phyloP scores from a whole-genome alignment of 2,329 filamentous ascomycete species.

The Diaporthe destruens region DNA sequence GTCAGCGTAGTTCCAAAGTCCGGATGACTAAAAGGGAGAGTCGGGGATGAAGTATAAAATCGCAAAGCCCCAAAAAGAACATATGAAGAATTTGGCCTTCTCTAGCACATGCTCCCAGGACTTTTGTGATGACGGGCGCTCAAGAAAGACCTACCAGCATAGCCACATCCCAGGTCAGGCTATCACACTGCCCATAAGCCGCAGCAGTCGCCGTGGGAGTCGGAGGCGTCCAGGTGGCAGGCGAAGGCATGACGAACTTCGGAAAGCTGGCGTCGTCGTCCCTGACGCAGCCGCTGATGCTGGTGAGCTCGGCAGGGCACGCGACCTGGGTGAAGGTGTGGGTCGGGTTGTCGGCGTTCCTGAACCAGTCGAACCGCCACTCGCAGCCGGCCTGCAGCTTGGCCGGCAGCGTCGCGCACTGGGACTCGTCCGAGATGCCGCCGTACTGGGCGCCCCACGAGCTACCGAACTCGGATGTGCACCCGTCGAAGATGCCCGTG shows the following conservation, averaged over 20 bases:
- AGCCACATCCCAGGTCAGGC: conserved; percentile 39
- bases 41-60: too few relatives aligned
- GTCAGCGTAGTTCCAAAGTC: neutral
- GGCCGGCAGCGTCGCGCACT: conserved; percentile 59
- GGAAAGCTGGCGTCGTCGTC: conserved; percentile 41
- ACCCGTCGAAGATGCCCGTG: conserved; percentile 60
- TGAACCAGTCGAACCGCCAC: conserved; percentile 68
- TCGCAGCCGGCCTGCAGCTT: conserved; percentile 61
- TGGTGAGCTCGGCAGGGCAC: conserved; percentile 59
- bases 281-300: conserved; percentile 53
- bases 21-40: too few relatives aligned
- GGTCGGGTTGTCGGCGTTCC: conserved; percentile 61
- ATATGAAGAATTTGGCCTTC: too few relatives aligned
- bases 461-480: conserved; percentile 27
- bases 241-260: conserved; percentile 36
- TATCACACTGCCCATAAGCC: conserved; percentile 40
- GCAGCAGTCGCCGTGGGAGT: conserved; percentile 39
- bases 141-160: conserved; percentile 14
- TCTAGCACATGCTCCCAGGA: neutral
- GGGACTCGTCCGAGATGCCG: conserved; percentile 56
- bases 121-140: neutral
- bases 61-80: neutral
- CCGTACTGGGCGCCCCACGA: conserved; percentile 55
- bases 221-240: conserved; percentile 36
- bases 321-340: conserved; percentile 61